Evolutionary conservation across 1,139 yeast genomes (phyloP).

Genomic region (Blastobotrys indianensis): DNA sequence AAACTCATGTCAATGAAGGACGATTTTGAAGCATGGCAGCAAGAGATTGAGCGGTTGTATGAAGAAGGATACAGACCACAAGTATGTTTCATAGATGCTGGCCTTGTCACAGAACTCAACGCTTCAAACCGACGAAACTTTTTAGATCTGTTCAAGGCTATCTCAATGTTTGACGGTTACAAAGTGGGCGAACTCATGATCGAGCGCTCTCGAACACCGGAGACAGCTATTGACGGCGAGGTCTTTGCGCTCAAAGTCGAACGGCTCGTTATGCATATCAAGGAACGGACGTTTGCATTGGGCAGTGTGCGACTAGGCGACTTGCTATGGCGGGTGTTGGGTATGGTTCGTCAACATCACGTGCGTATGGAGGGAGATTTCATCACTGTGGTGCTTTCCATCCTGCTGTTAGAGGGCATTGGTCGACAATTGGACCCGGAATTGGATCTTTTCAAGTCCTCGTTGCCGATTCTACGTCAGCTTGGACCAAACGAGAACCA

Average conservation of each 20-base stretch:
- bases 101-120: conserved; percentile 84
- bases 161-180: conserved; percentile 90
- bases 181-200: conserved; percentile 93
- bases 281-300: conserved; percentile 80
- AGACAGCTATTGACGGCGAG: conserved; percentile 78
- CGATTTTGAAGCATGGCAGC: conserved; percentile 45
- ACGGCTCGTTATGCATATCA: conserved; percentile 70
- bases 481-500: conserved; percentile 60
- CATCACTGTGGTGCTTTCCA: conserved; percentile 88
- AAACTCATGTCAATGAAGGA: conserved; percentile 35
- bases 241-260: conserved; percentile 85
- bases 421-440: conserved; percentile 93
- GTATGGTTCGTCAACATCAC: conserved; percentile 90
- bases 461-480: conserved; percentile 82
- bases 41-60: conserved; percentile 45
- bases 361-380: conserved; percentile 98
- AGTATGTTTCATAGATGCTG: conserved; percentile 86
- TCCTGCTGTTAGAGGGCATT: conserved; percentile 82
- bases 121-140: conserved; percentile 74
- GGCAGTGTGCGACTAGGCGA: conserved; percentile 94
- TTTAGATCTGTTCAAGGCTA: conserved; percentile 79
- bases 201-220: conserved; percentile 91
- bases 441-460: conserved; percentile 87
- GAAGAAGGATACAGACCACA: conserved; percentile 74
- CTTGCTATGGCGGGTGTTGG: conserved; percentile 73